These are phyloP conservation scores for Neurospora pannonica DNA, from an alignment of 495 filamentous ascomycete genomes.

Conservation along the genomic window DNA sequence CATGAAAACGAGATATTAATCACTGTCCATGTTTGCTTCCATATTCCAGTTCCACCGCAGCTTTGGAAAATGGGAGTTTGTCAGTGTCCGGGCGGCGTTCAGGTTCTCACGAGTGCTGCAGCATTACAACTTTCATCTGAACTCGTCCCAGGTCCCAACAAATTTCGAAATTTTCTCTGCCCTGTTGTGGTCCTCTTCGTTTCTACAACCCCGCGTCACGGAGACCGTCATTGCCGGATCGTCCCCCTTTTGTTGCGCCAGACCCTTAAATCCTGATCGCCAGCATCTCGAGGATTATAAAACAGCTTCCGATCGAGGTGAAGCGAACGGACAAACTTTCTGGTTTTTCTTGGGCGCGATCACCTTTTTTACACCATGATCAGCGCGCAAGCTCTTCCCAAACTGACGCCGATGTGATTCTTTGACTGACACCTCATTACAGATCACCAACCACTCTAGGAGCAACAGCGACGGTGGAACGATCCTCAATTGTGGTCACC, in stretches of 20 bases:
- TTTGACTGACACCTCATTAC: not conserved
- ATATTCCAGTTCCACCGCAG: not conserved
- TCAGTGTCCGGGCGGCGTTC: not conserved
- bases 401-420: not conserved
- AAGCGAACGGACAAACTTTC: not conserved
- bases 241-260: not conserved
- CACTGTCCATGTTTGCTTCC: not conserved
- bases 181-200: not conserved
- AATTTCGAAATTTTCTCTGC: not conserved
- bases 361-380: not conserved
- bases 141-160: not conserved
- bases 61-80: not conserved
- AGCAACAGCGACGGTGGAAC: not conserved
- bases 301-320: not conserved
- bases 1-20: not conserved
- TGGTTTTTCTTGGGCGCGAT: not conserved
- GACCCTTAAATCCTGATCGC: not conserved
- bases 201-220: not conserved
- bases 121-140: not conserved
- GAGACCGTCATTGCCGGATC: not conserved
- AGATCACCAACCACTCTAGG: not conserved
- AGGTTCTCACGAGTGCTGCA: not conserved
- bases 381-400: not conserved
- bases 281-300: not conserved
- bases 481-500: not conserved